Percentiles rank a stretch among this genome's conserved stretches.
Evolutionary conservation across 345 rosid genomes (phyloP).

Genomic region (Sisymbrium irio): DNA sequence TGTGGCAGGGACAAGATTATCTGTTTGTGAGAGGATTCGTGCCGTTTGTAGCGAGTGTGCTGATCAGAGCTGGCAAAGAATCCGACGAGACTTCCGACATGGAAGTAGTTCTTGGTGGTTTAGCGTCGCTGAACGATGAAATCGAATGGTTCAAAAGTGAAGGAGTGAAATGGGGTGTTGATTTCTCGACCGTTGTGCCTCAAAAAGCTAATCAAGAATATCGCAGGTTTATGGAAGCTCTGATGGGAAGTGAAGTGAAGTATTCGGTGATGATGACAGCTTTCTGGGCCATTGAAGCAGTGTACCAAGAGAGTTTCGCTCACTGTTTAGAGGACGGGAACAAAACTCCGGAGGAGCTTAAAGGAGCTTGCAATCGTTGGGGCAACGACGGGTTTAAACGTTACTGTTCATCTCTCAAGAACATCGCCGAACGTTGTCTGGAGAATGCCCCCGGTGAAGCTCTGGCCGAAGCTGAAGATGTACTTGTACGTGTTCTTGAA

Average conservation of each 20-base stretch:
- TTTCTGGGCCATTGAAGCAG: constrained; percentile 78
- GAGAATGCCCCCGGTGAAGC: constrained; percentile 49
- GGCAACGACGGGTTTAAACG: constrained; percentile 60
- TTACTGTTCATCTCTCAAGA: constrained; percentile 55
- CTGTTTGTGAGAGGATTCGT: constrained; percentile 70
- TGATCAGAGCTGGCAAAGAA: constrained; percentile 64
- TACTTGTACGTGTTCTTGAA: constrained; percentile 53
- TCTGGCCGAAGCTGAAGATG: constrained; percentile 47
- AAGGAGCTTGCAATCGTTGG: constrained; percentile 76
- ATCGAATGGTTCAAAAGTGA: constrained; percentile 75
- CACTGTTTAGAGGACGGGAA: constrained; percentile 64
- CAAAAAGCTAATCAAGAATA: constrained; percentile 58
- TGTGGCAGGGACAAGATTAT: constrained; percentile 95
- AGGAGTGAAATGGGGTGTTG: constrained; percentile 67
- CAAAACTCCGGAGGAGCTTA: constrained; percentile 49
- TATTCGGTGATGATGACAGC: constrained; percentile 55
- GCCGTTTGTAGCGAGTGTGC: constrained; percentile 63
- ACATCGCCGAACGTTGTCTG: constrained; percentile 50
- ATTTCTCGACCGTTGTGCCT: constrained; percentile 48
- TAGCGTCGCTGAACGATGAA: constrained; percentile 65
- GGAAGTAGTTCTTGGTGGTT: constrained; percentile 66
- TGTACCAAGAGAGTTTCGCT: constrained; percentile 78
- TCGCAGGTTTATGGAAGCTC: constrained; percentile 61
- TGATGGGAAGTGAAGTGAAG: constrained; percentile 55
- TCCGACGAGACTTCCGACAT: constrained; percentile 54